Conservation (phyloP, 495 filamentous ascomycete genomes). For the Niebla homalea region DNA sequence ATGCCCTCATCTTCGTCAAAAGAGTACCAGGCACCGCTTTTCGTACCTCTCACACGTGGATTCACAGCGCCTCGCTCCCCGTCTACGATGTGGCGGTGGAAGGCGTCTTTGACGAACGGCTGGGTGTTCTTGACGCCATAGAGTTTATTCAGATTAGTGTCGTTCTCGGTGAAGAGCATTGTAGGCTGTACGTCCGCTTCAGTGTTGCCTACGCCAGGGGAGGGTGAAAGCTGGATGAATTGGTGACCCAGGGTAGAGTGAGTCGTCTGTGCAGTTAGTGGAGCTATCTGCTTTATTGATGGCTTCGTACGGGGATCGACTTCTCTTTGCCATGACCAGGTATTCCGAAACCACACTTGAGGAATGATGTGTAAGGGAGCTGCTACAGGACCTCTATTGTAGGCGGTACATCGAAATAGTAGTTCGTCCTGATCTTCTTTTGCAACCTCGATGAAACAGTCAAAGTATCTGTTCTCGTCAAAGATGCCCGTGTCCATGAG, state of each 20-base stretch:
- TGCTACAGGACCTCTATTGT: conserved; percentile 84
- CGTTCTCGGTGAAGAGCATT: conserved; percentile 88
- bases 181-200: conserved; percentile 72
- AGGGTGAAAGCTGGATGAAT: conserved; percentile 77
- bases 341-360: conserved; percentile 94
- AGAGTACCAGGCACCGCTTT: conserved; percentile 79
- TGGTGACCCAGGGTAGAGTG: conserved; percentile 70
- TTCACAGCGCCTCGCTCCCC: conserved; percentile 70
- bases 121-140: conserved; percentile 65
- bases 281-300: conserved; percentile 46
- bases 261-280: conserved; percentile 55
- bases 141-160: conserved; percentile 69
- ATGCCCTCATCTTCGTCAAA: conserved; percentile 85
- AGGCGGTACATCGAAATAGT: conserved; percentile 87
- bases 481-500: conserved; percentile 85
- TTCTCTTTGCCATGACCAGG: conserved; percentile 84
- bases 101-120: conserved; percentile 87
- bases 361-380: conserved; percentile 88
- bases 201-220: conserved; percentile 64
- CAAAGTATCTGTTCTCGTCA: conserved; percentile 87
- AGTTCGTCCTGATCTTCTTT: conserved; percentile 86
- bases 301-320: conserved; percentile 54
- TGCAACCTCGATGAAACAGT: conserved; percentile 91
- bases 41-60: conserved; percentile 67
- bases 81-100: conserved; percentile 78